Evolutionary conservation across 2,329 filamentous ascomycete genomes (phyloP), one percentile per base, ranked within the genome.

Genomic region (Fusarium torulosum): DNA sequence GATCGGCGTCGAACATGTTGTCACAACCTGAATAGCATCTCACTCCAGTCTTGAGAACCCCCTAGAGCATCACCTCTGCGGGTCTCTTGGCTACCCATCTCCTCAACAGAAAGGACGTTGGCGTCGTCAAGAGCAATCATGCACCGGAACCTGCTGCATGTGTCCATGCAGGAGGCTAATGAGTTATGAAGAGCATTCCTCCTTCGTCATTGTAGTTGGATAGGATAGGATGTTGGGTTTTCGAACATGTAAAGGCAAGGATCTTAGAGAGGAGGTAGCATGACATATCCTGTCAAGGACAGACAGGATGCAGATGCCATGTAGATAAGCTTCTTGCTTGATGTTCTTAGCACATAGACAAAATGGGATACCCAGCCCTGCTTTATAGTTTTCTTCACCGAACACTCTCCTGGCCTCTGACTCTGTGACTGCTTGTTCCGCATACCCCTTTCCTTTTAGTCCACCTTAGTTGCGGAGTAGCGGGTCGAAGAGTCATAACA

Each of bases 371-470:
- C 56, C 65, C 49, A 60, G 67, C 69, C 68, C 63, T 68, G 63
- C 69, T 73, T 73, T 73, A 73, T 73, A 73, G 69, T 73, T 73
- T 71, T 71, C 47, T 37, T 42, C 50, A 53, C 33, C 27, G 47
- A 35, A 37, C 29, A 53, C 46, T 33, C 25, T 42, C 57, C 50
- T 25, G 27, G 43, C 42, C 37, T n/a, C 45, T 60, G 21, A 53
- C 47, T 33, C 45, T 50, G 55, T 60, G 53, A 67, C 46, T 61
- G 44, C 54, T 49, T 63, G 59, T 53, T 66, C 46, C 43, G 55
- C 46, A 41, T 57, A 45, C 40, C 61, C 46, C 59, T 43, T 56
- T 55, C 19, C 63, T 61, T 50, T 33, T 66, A 68, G 58, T 56
- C 15, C 54, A 51, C 51, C 62, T 55, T 59, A 46, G 56, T 65